Percentiles rank a stretch among this genome's conserved stretches.
Evolutionary conservation across 192 early-diverging fungal species (phyloP).

Genomic region (Coemansia sp.): DNA sequence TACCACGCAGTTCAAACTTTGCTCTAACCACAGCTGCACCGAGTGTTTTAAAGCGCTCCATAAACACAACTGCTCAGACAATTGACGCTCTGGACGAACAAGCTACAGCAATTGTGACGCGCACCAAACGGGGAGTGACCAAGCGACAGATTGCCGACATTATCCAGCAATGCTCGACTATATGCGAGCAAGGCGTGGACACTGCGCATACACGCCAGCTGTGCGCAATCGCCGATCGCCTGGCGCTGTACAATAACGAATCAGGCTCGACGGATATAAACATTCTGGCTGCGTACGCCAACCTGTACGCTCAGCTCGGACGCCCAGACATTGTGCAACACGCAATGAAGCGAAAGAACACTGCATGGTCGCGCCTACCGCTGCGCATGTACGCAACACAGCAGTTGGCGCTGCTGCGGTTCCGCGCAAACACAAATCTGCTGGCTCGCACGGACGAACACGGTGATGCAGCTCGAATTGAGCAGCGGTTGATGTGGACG

Average conservation of each 20-base stretch:
- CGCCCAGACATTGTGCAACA: conserved; percentile 44
- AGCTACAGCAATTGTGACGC: not conserved
- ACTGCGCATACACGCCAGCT: conserved; percentile 8
- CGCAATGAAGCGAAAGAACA: conserved; percentile 10
- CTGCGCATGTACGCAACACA: conserved; percentile 20
- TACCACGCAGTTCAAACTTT: not conserved
- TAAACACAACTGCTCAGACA: not conserved
- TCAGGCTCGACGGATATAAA: not conserved
- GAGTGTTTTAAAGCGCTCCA: not conserved
- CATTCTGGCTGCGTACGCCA: conserved; percentile 20
- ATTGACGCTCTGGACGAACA: conserved; percentile 5
- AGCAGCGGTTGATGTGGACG: not conserved
- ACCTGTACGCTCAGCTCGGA: conserved; percentile 41
- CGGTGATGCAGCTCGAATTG: not conserved
- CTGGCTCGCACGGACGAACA: not conserved
- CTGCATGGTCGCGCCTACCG: conserved; percentile 25
- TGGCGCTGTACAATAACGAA: conserved; percentile 6
- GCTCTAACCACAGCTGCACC: not conserved
- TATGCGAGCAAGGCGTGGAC: not conserved
- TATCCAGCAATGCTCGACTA: not conserved
- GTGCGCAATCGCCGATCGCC: conserved; percentile 26
- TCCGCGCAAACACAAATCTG: conserved; percentile 5
- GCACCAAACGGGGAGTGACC: not conserved
- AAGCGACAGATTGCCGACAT: conserved; percentile 8
- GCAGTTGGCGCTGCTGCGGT: conserved; percentile 34